Conservation (phyloP, 192 early-diverging fungal genomes). For the Gamsiella multidivaricata region DNA sequence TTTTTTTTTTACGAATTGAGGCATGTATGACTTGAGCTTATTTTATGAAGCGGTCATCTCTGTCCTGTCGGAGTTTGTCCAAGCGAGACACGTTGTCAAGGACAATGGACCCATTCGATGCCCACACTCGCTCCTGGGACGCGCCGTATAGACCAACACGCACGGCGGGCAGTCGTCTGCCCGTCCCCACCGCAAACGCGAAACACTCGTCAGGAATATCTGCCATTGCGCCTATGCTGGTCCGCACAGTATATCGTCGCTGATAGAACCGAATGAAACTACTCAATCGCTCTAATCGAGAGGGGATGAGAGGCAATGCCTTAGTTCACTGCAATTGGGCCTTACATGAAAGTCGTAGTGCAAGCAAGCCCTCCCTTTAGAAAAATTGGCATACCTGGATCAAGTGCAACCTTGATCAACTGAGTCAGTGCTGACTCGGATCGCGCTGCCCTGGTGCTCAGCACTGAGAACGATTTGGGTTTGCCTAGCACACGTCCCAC, state of each 20-base stretch:
- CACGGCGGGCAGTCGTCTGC: slow-evolving; percentile 16
- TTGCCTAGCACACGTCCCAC: not conserved
- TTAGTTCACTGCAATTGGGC: too few relatives aligned
- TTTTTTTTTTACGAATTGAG: too few relatives aligned
- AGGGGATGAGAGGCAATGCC: not conserved
- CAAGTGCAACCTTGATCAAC: slow-evolving; percentile 7
- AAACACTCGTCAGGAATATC: slow-evolving; percentile 5
- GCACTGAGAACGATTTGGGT: not conserved
- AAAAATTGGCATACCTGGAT: slow-evolving; percentile 11
- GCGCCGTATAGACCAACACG: slow-evolving; percentile 38
- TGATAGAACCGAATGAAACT: slow-evolving; percentile 27
- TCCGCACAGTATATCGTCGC: not conserved
- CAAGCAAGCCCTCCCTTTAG: too few relatives aligned
- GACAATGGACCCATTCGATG: slow-evolving; percentile 30
- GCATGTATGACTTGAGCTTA: too few relatives aligned
- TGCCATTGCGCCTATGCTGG: too few relatives aligned
- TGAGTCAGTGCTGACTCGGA: not conserved
- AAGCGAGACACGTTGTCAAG: not conserved
- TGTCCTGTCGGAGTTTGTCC: too few relatives aligned
- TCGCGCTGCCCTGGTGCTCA: not conserved
- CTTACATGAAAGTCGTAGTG: too few relatives aligned
- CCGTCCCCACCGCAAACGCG: slow-evolving; percentile 27
- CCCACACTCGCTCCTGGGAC: slow-evolving; percentile 32
- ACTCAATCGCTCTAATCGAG: slow-evolving; percentile 14
- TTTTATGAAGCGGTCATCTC: too few relatives aligned